phyloP scores from a whole-genome alignment of 75 land plant genomes.

The Sequoia sempervirens region DNA sequence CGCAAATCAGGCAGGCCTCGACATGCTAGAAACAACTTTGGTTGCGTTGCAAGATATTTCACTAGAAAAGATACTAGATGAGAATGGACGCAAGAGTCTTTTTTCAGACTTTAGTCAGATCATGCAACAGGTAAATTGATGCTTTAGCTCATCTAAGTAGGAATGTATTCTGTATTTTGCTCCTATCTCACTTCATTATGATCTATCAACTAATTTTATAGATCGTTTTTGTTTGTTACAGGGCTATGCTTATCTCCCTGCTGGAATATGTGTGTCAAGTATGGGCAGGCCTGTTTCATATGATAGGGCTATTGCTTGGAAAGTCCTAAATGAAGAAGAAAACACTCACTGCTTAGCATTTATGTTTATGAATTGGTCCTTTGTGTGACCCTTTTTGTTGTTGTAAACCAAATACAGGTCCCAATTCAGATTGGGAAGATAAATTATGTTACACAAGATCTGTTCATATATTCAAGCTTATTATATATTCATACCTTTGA shows the following conservation, averaged over 20 bases:
- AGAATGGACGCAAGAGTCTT: conserved; percentile 64
- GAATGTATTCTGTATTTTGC: not conserved
- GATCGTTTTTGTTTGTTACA: conserved; percentile 16
- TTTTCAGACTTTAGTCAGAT: conserved; percentile 72
- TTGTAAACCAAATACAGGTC: not conserved
- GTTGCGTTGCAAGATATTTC: conserved; percentile 70
- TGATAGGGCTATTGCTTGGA: conserved; percentile 81
- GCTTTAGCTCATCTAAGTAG: not conserved
- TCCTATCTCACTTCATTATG: not conserved
- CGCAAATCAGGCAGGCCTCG: conserved; percentile 92
- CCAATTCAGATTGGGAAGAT: not conserved
- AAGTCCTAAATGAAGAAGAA: conserved; percentile 62
- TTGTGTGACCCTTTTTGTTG: conserved; percentile 26
- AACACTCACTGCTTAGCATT: conserved; percentile 62
- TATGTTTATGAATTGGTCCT: conserved; percentile 85
- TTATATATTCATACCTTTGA: not conserved
- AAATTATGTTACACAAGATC: not conserved
- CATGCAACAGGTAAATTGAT: conserved; percentile 66
- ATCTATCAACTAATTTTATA: not conserved
- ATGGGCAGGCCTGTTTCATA: conserved; percentile 76
- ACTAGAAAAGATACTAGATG: conserved; percentile 85
- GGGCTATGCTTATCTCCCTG: conserved; percentile 70
- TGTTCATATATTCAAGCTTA: not conserved
- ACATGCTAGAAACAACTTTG: conserved; percentile 87
- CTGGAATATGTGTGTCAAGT: conserved; percentile 69